These are phyloP conservation scores for Musa schizocarpa DNA, from an alignment of 176 grass and related monocot species.

Conservation along the genomic window DNA sequence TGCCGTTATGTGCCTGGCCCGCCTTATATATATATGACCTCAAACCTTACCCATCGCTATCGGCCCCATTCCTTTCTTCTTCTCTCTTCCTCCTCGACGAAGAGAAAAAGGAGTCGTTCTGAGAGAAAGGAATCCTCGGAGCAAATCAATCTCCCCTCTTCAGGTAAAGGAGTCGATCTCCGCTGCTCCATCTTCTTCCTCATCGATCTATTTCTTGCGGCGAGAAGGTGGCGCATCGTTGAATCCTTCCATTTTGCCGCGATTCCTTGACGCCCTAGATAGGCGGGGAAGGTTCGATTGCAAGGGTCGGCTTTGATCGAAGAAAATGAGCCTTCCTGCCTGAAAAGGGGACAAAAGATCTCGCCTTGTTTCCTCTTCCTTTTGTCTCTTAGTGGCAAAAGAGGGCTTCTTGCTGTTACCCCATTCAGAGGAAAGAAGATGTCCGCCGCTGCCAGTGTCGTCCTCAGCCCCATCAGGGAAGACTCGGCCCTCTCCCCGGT, in stretches of 20 bases:
- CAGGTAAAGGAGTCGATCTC: not conserved
- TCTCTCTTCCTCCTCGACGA: not conserved
- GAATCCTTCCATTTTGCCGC: not conserved
- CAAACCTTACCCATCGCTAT: not conserved
- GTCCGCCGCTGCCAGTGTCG: conserved; percentile 31
- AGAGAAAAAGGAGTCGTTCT: not conserved
- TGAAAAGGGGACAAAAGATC: not conserved
- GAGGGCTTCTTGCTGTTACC: conserved; percentile 1
- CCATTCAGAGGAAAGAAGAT: conserved; percentile 32
- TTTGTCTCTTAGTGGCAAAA: not conserved
- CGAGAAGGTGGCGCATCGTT: not conserved
- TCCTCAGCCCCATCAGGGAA: conserved; percentile 26
- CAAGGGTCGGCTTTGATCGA: not conserved
- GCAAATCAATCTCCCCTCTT: not conserved
- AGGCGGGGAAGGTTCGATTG: no score
- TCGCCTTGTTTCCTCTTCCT: not conserved
- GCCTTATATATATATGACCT: not conserved
- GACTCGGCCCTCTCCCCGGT: conserved; percentile 30
- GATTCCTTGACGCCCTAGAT: not conserved
- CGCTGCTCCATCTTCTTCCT: not conserved
- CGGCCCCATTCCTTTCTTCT: not conserved
- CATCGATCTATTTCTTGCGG: not conserved
- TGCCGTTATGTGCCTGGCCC: not conserved
- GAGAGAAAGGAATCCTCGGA: not conserved
- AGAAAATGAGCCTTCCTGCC: not conserved